Evolutionary conservation across 176 grass and related monocot species (phyloP).

Genomic region (Melocanna baccifera): DNA sequence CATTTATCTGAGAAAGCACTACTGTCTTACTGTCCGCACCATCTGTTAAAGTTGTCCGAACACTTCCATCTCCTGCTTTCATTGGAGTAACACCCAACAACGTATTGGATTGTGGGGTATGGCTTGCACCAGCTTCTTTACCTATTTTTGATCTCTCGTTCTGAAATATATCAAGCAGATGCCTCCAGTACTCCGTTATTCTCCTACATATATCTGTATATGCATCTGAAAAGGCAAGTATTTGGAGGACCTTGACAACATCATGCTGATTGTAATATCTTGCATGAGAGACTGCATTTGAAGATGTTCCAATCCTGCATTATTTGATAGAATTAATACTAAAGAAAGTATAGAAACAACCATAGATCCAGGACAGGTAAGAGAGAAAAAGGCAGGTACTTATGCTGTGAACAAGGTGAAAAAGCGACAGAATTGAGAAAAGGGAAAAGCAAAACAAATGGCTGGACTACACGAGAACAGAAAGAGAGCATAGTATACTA

Average conservation of each 20-base stretch:
- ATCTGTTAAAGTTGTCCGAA: slow-evolving; percentile 20
- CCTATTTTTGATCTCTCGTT: slow-evolving; percentile 31
- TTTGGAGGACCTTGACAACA: slow-evolving; percentile 61
- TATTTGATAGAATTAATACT: slow-evolving; percentile 23
- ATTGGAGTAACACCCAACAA: slow-evolving; percentile 27
- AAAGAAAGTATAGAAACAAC: neutral
- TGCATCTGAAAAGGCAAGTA: slow-evolving; percentile 47
- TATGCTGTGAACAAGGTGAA: slow-evolving; percentile 12
- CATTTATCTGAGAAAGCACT: slow-evolving; percentile 39
- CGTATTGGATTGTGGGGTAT: slow-evolving; percentile 24
- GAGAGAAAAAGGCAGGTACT: neutral
- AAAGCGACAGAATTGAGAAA: neutral
- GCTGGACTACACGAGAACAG: neutral
- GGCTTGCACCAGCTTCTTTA: slow-evolving; percentile 35
- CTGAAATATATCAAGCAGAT: slow-evolving; percentile 44
- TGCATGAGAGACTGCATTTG: slow-evolving; percentile 49
- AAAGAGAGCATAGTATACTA: neutral
- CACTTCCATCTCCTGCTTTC: slow-evolving; percentile 22
- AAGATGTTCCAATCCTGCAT: slow-evolving; percentile 60
- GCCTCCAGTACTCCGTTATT: slow-evolving; percentile 68
- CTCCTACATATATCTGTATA: slow-evolving; percentile 63
- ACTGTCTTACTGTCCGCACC: slow-evolving; percentile 22
- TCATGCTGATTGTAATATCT: slow-evolving; percentile 84
- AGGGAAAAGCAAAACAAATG: neutral
- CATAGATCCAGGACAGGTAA: neutral